phyloP scores from a whole-genome alignment of 108 stramenopile species.

The Aurantiochytrium sp. region DNA sequence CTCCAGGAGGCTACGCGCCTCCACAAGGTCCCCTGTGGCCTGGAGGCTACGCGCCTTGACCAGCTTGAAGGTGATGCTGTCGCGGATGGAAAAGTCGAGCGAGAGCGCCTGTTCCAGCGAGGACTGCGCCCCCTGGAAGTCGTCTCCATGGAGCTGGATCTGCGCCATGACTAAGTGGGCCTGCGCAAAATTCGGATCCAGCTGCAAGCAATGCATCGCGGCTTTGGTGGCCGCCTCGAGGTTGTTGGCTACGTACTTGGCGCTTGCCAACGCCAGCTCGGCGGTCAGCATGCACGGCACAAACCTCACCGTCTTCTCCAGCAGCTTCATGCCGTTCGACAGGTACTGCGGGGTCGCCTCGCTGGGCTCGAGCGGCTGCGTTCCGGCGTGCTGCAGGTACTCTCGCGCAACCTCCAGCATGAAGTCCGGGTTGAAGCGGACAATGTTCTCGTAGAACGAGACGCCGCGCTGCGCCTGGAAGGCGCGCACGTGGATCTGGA shows the following conservation, averaged over 20 bases:
- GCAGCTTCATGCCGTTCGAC: slow-evolving; percentile 37
- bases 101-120: slow-evolving; percentile 55
- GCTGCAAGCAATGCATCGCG: slow-evolving; percentile 11
- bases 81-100: slow-evolving; percentile 46
- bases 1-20: slow-evolving; percentile 43
- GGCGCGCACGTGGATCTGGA: slow-evolving; percentile 12
- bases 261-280: slow-evolving; percentile 43
- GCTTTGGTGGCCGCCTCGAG: slow-evolving; percentile 35
- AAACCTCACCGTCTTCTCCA: slow-evolving; percentile 33
- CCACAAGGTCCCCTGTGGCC: slow-evolving; percentile 45
- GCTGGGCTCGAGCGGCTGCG: neutral
- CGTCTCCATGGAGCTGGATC: slow-evolving; percentile 40
- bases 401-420: slow-evolving; percentile 56
- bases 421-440: slow-evolving; percentile 48
- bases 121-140: slow-evolving; percentile 34
- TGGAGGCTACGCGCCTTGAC: slow-evolving; percentile 36
- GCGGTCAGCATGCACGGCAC: slow-evolving; percentile 53
- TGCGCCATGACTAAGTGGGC: slow-evolving; percentile 42
- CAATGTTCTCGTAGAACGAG: slow-evolving; percentile 29
- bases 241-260: slow-evolving; percentile 38
- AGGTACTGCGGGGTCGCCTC: slow-evolving; percentile 26
- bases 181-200: slow-evolving; percentile 40
- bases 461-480: neutral
- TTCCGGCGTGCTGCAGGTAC: slow-evolving; percentile 33
- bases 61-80: slow-evolving; percentile 41